phyloP scores from a whole-genome alignment of 2,329 filamentous ascomycete genomes.

The Aspergillus luchuensis region DNA sequence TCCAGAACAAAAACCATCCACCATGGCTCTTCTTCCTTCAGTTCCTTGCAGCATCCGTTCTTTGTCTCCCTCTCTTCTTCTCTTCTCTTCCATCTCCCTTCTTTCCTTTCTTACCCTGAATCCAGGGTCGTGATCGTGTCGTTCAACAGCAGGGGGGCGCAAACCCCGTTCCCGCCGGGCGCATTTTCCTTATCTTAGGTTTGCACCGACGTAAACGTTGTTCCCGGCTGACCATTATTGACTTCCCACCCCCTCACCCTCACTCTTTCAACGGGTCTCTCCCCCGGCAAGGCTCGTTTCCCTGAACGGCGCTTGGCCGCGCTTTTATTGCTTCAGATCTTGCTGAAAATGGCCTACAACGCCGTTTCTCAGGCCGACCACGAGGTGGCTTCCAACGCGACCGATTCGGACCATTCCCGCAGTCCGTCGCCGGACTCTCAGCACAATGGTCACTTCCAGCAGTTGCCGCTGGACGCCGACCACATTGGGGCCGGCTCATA shows the following conservation, averaged over 20 bases:
- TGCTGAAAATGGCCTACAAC: slow-evolving; percentile 46
- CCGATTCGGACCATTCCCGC: slow-evolving; percentile 37
- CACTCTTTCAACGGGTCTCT: background rate
- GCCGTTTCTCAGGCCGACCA: slow-evolving; percentile 45
- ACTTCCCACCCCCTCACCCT: background rate
- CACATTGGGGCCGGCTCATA: slow-evolving; percentile 33
- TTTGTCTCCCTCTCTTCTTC: background rate
- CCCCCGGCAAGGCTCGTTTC: background rate
- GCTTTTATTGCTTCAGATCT: slow-evolving; percentile 3
- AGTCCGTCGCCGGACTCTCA: slow-evolving; percentile 31
- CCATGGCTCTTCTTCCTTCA: background rate
- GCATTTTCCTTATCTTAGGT: slow-evolving; percentile 1
- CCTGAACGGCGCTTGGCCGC: slow-evolving; percentile 18
- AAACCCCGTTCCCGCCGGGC: background rate
- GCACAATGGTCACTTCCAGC: slow-evolving; percentile 30
- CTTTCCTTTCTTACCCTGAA: background rate
- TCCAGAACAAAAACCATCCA: background rate
- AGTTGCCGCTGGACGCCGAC: slow-evolving; percentile 34
- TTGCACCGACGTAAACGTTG: background rate
- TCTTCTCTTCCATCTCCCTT: background rate
- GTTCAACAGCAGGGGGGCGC: background rate
- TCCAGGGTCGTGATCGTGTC: background rate
- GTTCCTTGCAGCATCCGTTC: background rate
- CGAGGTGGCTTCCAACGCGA: slow-evolving; percentile 41
- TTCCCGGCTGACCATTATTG: background rate